These are phyloP conservation scores for Hysterium pulicare DNA, from an alignment of 2,329 filamentous ascomycete genomes.

Conservation along the genomic window DNA sequence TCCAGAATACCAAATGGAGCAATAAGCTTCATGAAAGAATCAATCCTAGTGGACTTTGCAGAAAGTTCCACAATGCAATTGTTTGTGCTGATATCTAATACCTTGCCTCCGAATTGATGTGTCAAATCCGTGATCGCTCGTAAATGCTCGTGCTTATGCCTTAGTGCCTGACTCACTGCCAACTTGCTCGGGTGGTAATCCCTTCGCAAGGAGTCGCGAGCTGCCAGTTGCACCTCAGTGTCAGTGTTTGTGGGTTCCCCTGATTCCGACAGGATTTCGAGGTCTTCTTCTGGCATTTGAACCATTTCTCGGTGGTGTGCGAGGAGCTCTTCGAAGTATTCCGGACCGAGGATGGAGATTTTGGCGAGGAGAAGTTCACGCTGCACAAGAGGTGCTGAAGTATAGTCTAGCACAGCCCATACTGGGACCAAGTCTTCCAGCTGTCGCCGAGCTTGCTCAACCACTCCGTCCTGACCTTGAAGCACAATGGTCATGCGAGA, in stretches of 20 bases:
- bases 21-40: conserved; percentile 96
- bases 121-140: conserved; percentile 94
- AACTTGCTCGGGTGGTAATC: conserved; percentile 92
- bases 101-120: conserved; percentile 97
- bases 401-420: conserved; percentile 98
- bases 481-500: conserved; percentile 99
- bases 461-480: conserved; percentile 91
- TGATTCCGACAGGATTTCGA: conserved; percentile 18
- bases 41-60: conserved; percentile 88
- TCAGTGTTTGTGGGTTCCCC: conserved; percentile 31
- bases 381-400: conserved; percentile 86
- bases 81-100: conserved; percentile 95
- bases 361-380: conserved; percentile 93
- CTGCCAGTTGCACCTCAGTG: conserved; percentile 29
- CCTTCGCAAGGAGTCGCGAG: conserved; percentile 39
- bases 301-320: conserved; percentile 93
- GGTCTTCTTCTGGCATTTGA: conserved; percentile 36
- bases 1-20: conserved; percentile 93
- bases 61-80: conserved; percentile 98
- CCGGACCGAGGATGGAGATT: conserved; percentile 91
- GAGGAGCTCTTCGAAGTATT: conserved; percentile 97
- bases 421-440: conserved; percentile 95
- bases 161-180: conserved; percentile 79
- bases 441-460: conserved; percentile 93
- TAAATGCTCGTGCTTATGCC: conserved; percentile 96